These are phyloP conservation scores for Phaeophleospora eucalypticola DNA, from an alignment of 2,329 filamentous ascomycete genomes.

Conservation along the genomic window DNA sequence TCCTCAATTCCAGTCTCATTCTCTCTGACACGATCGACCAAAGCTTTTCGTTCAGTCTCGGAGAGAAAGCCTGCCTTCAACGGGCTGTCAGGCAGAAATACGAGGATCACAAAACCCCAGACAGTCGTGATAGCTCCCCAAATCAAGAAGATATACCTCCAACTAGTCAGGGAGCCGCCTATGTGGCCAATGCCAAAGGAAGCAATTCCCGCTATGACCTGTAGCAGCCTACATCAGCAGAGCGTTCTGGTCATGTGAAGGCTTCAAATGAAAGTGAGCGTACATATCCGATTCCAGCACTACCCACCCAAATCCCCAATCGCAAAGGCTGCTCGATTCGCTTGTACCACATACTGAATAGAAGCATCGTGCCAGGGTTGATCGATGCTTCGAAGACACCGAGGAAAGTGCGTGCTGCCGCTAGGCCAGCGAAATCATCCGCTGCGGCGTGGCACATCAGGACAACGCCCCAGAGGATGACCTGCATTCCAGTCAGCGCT, in stretches of 20 bases:
- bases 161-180: constrained; percentile 52
- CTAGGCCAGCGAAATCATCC: constrained; percentile 50
- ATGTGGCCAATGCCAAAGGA: constrained; percentile 60
- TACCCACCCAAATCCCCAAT: constrained; percentile 59
- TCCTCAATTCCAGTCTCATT: constrained; percentile 56
- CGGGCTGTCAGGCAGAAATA: constrained; percentile 44
- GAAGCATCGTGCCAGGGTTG: constrained; percentile 59
- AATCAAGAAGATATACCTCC: constrained; percentile 59
- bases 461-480: constrained; percentile 48
- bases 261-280: neutral
- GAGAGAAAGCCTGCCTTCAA: constrained; percentile 43
- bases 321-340: constrained; percentile 54
- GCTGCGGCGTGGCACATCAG: constrained; percentile 32
- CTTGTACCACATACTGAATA: constrained; percentile 61
- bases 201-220: constrained; percentile 42
- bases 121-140: constrained; percentile 41
- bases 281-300: constrained; percentile 51
- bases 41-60: constrained; percentile 43
- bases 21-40: constrained; percentile 48
- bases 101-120: constrained; percentile 33
- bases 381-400: constrained; percentile 55
- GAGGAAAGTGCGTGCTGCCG: constrained; percentile 52
- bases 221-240: neutral
- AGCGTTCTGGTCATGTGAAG: neutral
- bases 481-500: neutral